phyloP scores from a whole-genome alignment of 352 stramenopile species.

The Phytopythium delawarense region DNA sequence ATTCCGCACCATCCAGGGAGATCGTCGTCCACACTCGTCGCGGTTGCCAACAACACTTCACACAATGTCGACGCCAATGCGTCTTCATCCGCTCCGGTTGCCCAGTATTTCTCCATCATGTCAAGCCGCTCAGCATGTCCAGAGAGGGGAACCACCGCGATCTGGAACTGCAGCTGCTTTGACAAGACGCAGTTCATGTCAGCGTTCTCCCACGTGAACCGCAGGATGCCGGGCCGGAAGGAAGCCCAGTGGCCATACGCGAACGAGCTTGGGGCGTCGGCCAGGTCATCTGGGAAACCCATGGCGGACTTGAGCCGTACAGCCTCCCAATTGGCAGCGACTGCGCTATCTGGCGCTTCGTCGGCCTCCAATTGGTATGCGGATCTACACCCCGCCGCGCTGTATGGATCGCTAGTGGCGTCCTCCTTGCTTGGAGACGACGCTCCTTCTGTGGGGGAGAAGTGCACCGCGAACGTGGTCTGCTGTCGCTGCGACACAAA shows the following conservation, averaged over 20 bases:
- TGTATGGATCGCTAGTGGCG: conserved; percentile 21
- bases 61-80: background rate
- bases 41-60: background rate
- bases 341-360: conserved; percentile 4
- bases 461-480: conserved; percentile 26
- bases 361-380: background rate
- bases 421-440: conserved; percentile 6
- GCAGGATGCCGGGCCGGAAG: conserved; percentile 16
- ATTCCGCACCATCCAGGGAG: background rate
- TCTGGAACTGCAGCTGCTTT: conserved; percentile 34
- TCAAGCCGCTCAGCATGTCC: background rate
- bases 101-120: background rate
- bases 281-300: conserved; percentile 11
- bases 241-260: conserved; percentile 29
- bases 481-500: conserved; percentile 27
- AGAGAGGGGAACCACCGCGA: conserved; percentile 11
- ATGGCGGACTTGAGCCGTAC: conserved; percentile 29
- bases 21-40: background rate
- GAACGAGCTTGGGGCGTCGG: conserved; percentile 1
- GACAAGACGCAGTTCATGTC: conserved; percentile 41
- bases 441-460: background rate
- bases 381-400: background rate
- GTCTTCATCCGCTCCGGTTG: background rate
- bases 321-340: conserved; percentile 5
- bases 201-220: conserved; percentile 40